Evolutionary conservation across 331 rosid genomes (phyloP).

Genomic region (Quercus tomentella): DNA sequence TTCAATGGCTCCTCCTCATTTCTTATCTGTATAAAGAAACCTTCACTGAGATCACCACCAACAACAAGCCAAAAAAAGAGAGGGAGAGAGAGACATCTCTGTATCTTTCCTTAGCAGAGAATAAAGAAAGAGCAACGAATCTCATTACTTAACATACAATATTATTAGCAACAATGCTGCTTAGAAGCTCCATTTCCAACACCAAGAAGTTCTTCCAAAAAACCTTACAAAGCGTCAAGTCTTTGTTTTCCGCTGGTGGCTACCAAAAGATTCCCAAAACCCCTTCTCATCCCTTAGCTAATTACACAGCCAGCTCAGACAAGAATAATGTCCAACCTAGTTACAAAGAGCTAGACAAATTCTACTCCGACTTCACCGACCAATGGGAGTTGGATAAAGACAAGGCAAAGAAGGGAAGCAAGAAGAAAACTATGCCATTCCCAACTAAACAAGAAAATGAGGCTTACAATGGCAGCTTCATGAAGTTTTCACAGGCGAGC

Average conservation of each 20-base stretch:
- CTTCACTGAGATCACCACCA: slow-evolving; percentile 28
- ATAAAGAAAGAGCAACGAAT: slow-evolving; percentile 6
- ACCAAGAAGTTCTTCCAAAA: slow-evolving; percentile 76
- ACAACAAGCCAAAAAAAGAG: slow-evolving; percentile 23
- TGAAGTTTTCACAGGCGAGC: slow-evolving; percentile 15
- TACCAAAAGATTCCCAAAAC: slow-evolving; percentile 76
- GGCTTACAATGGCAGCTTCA: slow-evolving; percentile 22
- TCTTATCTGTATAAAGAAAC: slow-evolving; percentile 34
- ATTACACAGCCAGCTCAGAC: slow-evolving; percentile 11
- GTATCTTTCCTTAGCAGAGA: slow-evolving; percentile 13
- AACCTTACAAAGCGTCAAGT: slow-evolving; percentile 64
- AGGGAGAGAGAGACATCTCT: not conserved
- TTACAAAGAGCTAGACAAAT: slow-evolving; percentile 34
- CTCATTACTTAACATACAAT: not conserved
- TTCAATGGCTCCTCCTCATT: slow-evolving; percentile 43
- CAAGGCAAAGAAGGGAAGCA: slow-evolving; percentile 10
- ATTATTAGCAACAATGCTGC: slow-evolving; percentile 46
- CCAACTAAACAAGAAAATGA: slow-evolving; percentile 25
- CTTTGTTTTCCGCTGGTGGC: slow-evolving; percentile 47
- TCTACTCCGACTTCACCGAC: slow-evolving; percentile 30
- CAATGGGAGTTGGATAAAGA: slow-evolving; percentile 37
- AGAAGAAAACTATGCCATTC: slow-evolving; percentile 19
- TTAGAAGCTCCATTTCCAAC: slow-evolving; percentile 57
- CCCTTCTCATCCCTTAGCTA: slow-evolving; percentile 22
- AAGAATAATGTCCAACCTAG: slow-evolving; percentile 13